Conservation (phyloP, 257 asterid species). For the Henckelia pumila region DNA sequence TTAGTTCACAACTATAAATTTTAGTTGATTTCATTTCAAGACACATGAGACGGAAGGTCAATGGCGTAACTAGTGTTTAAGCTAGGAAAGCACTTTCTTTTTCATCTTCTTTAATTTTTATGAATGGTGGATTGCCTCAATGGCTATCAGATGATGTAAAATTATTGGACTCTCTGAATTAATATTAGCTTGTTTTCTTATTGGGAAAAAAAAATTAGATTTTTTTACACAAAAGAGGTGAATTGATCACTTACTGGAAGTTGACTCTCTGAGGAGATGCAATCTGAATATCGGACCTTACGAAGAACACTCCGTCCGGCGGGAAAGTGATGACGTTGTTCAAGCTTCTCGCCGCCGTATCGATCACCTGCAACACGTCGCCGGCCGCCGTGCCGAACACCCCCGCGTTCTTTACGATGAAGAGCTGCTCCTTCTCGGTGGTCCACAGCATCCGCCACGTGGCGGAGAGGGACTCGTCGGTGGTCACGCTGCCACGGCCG, state of each 20-base stretch:
- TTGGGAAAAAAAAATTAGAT: too few species aligned
- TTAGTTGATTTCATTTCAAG: too few species aligned
- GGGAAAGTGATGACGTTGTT: constrained; percentile 87
- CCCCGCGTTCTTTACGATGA: constrained; percentile 57
- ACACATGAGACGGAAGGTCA: too few species aligned
- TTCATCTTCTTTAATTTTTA: too few species aligned
- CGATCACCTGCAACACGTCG: constrained; percentile 84
- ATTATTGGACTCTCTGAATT: too few species aligned
- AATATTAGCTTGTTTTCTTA: too few species aligned
- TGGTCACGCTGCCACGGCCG: constrained; percentile 60
- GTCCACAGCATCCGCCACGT: constrained; percentile 98
- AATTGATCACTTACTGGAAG: constrained; percentile 54
- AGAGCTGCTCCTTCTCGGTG: constrained; percentile 95
- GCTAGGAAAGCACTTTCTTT: too few species aligned
- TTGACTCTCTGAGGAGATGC: constrained; percentile 76
- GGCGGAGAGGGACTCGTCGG: constrained; percentile 52
- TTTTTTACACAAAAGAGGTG: too few species aligned
- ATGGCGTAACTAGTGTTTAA: too few species aligned
- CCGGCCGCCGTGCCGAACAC: constrained; percentile 78
- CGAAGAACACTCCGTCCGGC: constrained; percentile 89
- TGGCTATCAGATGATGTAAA: too few species aligned
- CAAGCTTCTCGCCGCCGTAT: constrained; percentile 53
- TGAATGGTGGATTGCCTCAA: too few species aligned
- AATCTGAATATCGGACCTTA: constrained; percentile 72
- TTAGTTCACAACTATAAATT: too few species aligned